These are phyloP conservation scores for Ensete ventricosum DNA, from an alignment of 176 grass and related monocot genomes.

Conservation along the genomic window DNA sequence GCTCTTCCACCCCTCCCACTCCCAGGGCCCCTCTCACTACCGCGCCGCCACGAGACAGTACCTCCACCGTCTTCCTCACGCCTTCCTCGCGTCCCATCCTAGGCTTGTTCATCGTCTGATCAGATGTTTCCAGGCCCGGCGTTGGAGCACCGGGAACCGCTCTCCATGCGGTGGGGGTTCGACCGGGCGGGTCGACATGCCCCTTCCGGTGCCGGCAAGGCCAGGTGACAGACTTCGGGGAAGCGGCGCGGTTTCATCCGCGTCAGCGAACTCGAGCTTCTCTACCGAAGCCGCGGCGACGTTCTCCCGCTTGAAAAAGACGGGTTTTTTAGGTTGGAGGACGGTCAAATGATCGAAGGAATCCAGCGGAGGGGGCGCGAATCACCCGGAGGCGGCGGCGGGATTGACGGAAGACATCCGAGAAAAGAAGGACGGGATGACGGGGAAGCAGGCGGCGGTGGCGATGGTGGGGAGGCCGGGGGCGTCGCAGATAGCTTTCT, in stretches of 20 bases:
- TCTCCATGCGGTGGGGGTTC: slow-evolving; percentile 7
- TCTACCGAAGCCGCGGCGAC: background rate
- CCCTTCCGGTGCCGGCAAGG: slow-evolving; percentile 46
- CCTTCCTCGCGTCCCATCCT: slow-evolving; percentile 43
- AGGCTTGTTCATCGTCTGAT: slow-evolving; percentile 2
- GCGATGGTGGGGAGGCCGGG: background rate
- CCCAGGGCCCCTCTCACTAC: background rate
- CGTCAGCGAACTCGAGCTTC: slow-evolving; percentile 2
- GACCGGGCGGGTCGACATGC: slow-evolving; percentile 25
- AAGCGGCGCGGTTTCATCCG: background rate
- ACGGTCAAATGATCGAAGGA: background rate
- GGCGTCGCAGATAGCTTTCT: background rate
- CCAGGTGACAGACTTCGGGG: slow-evolving; percentile 11
- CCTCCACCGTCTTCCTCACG: slow-evolving; percentile 46
- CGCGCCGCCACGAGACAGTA: slow-evolving; percentile 34
- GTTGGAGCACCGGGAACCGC: background rate
- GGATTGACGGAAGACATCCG: slow-evolving; percentile 4
- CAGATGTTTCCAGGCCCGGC: background rate
- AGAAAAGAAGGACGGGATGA: slow-evolving; percentile 17
- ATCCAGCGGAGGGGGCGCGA: background rate
- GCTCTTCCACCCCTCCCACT: slow-evolving; percentile 18
- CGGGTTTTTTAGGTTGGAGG: slow-evolving; percentile 7
- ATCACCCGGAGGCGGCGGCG: background rate
- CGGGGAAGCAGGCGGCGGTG: slow-evolving; percentile 2
- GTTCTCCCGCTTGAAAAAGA: slow-evolving; percentile 25